Percentiles rank a stretch among this genome's conserved stretches.
These are phyloP conservation scores for Tribonema minus DNA, from an alignment of 108 stramenopile genomes.

Conservation along the genomic window DNA sequence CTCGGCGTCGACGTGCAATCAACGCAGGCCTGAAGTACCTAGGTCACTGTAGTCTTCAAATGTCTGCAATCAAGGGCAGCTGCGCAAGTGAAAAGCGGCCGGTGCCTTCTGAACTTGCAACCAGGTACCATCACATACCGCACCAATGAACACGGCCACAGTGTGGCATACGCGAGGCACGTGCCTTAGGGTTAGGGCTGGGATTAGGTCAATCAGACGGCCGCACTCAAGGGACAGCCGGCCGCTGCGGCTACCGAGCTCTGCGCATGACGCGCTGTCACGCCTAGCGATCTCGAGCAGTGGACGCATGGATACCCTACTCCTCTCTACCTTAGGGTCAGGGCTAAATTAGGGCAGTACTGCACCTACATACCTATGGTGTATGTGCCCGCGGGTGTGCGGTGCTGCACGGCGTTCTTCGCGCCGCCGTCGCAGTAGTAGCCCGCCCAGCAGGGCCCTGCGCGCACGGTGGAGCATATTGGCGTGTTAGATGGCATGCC, in stretches of 20 bases:
- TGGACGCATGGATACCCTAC: background rate
- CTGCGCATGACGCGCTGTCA: background rate
- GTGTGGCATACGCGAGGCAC: too few relatives aligned
- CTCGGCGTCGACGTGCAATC: too few relatives aligned
- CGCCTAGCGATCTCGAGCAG: background rate
- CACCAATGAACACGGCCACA: too few relatives aligned
- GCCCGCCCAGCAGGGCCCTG: constrained; percentile 45
- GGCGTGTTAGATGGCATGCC: too few relatives aligned
- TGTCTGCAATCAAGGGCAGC: too few relatives aligned
- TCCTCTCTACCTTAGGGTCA: background rate
- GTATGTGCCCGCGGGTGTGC: constrained; percentile 28
- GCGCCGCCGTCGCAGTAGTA: constrained; percentile 51
- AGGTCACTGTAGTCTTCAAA: too few relatives aligned
- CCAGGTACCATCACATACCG: too few relatives aligned
- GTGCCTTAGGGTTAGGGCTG: background rate
- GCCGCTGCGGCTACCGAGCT: background rate
- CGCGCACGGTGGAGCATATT: too few relatives aligned
- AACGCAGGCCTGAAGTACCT: too few relatives aligned
- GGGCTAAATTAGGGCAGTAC: background rate
- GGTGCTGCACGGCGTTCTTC: constrained; percentile 20
- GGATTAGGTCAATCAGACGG: background rate
- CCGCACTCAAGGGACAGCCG: background rate
- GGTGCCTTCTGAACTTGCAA: too few relatives aligned
- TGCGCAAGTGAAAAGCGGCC: too few relatives aligned
- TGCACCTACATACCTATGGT: background rate